Evolutionary conservation across 2,329 filamentous ascomycete genomes (phyloP).

Genomic region (Talaromyces atroroseus): DNA sequence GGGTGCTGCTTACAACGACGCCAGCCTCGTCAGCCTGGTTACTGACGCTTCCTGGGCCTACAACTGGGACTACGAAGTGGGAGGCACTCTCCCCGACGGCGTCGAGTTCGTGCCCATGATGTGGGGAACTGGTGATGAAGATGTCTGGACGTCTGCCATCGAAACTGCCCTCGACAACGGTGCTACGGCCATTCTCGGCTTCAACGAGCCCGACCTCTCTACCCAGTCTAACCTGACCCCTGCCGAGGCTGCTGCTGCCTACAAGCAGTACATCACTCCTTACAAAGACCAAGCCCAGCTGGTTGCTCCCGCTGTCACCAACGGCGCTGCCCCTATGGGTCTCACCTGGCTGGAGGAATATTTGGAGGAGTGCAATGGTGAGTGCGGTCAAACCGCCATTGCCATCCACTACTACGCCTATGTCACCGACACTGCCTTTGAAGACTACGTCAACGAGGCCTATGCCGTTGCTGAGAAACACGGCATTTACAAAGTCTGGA

Average conservation of each 20-base stretch:
- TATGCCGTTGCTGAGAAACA: slow-evolving; percentile 29
- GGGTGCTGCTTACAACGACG: slow-evolving; percentile 35
- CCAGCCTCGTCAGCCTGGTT: slow-evolving; percentile 28
- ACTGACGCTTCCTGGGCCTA: slow-evolving; percentile 38
- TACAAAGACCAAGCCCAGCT: slow-evolving; percentile 32
- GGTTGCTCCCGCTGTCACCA: slow-evolving; percentile 40
- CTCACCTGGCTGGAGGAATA: slow-evolving; percentile 39
- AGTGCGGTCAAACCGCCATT: slow-evolving; percentile 36
- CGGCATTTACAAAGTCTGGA: slow-evolving; percentile 37
- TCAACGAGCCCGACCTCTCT: slow-evolving; percentile 44
- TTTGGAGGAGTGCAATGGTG: slow-evolving; percentile 32
- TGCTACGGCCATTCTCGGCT: slow-evolving; percentile 35
- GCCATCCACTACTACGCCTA: slow-evolving; percentile 44
- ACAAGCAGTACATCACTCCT: slow-evolving; percentile 36
- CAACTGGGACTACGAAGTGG: slow-evolving; percentile 36
- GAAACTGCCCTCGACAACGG: slow-evolving; percentile 30
- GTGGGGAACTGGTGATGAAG: slow-evolving; percentile 36
- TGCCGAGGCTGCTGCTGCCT: slow-evolving; percentile 32
- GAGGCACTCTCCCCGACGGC: slow-evolving; percentile 26
- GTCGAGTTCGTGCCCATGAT: slow-evolving; percentile 44
- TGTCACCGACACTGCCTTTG: slow-evolving; percentile 2
- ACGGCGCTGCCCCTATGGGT: slow-evolving; percentile 29
- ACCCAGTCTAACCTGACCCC: slow-evolving; percentile 33
- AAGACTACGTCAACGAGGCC: slow-evolving; percentile 26
- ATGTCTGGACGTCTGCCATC: slow-evolving; percentile 31